Base-by-base conservation (phyloP, 305 asterid species). In the Plantago lanceolata region DNA sequence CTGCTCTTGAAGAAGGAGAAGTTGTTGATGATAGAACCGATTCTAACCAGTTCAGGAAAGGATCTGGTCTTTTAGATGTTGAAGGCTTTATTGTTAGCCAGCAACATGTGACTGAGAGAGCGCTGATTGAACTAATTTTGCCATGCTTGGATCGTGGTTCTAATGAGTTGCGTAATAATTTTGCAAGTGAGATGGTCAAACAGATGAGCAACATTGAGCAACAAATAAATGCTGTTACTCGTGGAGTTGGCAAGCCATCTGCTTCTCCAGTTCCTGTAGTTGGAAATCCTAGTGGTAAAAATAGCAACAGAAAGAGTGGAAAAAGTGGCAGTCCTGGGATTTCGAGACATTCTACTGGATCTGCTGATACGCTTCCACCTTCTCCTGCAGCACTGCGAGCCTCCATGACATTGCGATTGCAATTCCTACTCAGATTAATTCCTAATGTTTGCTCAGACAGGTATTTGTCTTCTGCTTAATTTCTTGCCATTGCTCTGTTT, bases 131-230 rank as follows among this genome's bases (percentile, higher is more conserved):
- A 75, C 80, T 94, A 70, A 82, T 94, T 68, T 88, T 86, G 40
- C 98, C 97, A 15, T 94, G 97, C 69, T 76, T 94, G 66, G 96
- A 88, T 66, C 96, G 84, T 71, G 90, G 96, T 58, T 86, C 96
- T n/a, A 89, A 86, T 81, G 97, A 88, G 51, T 77, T 89, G 59
- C 84, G 95, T 43, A 77, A 65, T 73, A 84, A 82, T 59, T 94
- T 94, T 59, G 97, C 99, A 9, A 87, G 81, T 77, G 99, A 86
- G 73, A 81, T 94, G 96, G 84, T 94, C 70, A 94, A 90, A 77
- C 99, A 90, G 83, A 70, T 94, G 81, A 81, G 81, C 74, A 81
- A 74, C 67, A 86, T 94, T 20, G 99, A 94, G 86, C 99, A 88
- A 69, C 97, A 90, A 50, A 94, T 94, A 67, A 90, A 76, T 78